Evolutionary conservation across 805 yeast genomes (phyloP).

Genomic region (Ogataea philodendri): DNA sequence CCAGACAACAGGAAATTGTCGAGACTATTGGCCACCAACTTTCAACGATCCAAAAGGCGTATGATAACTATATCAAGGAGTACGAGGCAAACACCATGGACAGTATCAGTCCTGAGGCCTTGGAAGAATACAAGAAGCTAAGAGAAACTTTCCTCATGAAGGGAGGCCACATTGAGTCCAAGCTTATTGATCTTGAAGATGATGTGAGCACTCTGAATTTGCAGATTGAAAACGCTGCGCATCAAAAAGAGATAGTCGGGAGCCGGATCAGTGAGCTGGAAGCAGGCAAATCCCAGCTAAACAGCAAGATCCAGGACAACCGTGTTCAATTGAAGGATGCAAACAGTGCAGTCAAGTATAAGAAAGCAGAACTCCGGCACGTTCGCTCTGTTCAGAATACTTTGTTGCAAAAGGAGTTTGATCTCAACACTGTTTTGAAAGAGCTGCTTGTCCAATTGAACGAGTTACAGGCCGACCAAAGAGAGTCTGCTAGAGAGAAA

Average conservation of each 20-base stretch:
- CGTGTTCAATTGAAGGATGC: slow-evolving; percentile 29
- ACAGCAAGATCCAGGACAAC: slow-evolving; percentile 30
- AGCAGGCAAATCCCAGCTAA: slow-evolving; percentile 32
- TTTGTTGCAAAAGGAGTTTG: slow-evolving; percentile 47
- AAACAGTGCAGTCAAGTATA: slow-evolving; percentile 34
- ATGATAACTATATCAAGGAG: slow-evolving; percentile 21
- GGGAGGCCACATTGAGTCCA: slow-evolving; percentile 58
- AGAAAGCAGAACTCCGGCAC: slow-evolving; percentile 22
- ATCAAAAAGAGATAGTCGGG: slow-evolving; percentile 36
- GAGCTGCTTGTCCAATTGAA: slow-evolving; percentile 60
- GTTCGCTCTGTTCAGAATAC: slow-evolving; percentile 39
- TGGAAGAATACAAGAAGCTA: slow-evolving; percentile 55
- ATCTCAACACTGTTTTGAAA: slow-evolving; percentile 61
- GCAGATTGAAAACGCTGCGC: slow-evolving; percentile 38
- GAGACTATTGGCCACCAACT: slow-evolving; percentile 47
- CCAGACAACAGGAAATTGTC: slow-evolving; percentile 47
- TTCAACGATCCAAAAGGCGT: slow-evolving; percentile 29
- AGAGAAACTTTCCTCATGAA: slow-evolving; percentile 54
- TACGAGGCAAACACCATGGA: slow-evolving; percentile 12
- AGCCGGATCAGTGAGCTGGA: slow-evolving; percentile 37
- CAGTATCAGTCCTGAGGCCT: slow-evolving; percentile 47
- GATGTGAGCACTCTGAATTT: slow-evolving; percentile 33
- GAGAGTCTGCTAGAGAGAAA: slow-evolving; percentile 71
- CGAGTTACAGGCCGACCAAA: slow-evolving; percentile 70
- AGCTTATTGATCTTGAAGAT: slow-evolving; percentile 44